Conservation (phyloP, 176 grass and related monocot species). For the Phoenix dactylifera region DNA sequence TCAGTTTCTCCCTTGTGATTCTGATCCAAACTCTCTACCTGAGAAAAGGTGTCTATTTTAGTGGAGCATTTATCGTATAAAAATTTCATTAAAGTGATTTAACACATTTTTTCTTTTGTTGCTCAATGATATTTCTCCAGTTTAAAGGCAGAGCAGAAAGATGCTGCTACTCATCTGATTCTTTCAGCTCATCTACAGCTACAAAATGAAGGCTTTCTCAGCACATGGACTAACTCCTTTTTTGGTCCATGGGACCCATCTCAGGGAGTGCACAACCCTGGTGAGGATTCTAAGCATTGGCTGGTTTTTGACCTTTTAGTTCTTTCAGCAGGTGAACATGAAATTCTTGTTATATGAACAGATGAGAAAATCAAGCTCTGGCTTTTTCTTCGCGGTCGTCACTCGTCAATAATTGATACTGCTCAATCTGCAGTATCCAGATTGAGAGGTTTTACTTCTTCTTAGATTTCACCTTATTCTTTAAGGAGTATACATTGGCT, state of each 20-base stretch:
- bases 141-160: slow-evolving; percentile 88
- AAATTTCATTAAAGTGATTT: slow-evolving; percentile 27
- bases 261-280: slow-evolving; percentile 94
- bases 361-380: slow-evolving; percentile 99
- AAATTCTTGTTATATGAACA: slow-evolving; percentile 25
- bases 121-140: slow-evolving; percentile 30
- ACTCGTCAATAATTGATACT: slow-evolving; percentile 56
- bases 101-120: slow-evolving; percentile 26
- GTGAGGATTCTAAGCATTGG: slow-evolving; percentile 29
- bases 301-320: neutral
- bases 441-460: slow-evolving; percentile 73
- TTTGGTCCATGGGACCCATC: slow-evolving; percentile 99
- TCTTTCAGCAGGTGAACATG: slow-evolving; percentile 12
- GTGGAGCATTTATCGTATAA: neutral
- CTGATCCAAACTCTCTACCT: slow-evolving; percentile 38
- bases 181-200: slow-evolving; percentile 67
- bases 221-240: slow-evolving; percentile 97
- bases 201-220: slow-evolving; percentile 84
- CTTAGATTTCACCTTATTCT: neutral
- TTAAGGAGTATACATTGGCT: neutral
- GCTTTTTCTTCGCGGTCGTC: slow-evolving; percentile 89
- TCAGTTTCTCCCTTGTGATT: slow-evolving; percentile 84
- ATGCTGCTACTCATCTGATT: slow-evolving; percentile 63
- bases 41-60: slow-evolving; percentile 54
- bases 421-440: slow-evolving; percentile 60